These are phyloP conservation scores for Pichia sp. DNA, from an alignment of 1,139 yeast species.

Conservation along the genomic window DNA sequence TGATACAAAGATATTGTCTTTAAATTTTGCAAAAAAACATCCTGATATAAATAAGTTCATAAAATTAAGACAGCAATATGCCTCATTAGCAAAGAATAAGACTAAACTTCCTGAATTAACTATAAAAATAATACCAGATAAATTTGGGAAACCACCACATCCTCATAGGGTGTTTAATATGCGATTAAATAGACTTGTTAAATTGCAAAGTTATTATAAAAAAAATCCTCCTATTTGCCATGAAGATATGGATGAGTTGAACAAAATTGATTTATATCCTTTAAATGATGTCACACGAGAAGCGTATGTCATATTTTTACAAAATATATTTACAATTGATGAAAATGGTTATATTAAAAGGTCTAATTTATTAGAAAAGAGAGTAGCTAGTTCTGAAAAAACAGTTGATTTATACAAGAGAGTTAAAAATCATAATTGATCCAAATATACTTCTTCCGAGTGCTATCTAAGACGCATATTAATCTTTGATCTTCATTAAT, in stretches of 20 bases:
- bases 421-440: slow-evolving; percentile 1
- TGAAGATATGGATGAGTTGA: slow-evolving; percentile 16
- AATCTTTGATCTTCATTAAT: slow-evolving; percentile 1
- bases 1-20: background rate
- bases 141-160: slow-evolving; percentile 20
- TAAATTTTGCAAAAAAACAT: background rate
- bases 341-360: slow-evolving; percentile 9
- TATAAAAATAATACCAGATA: slow-evolving; percentile 14
- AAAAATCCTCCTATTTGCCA: slow-evolving; percentile 16
- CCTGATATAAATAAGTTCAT: background rate
- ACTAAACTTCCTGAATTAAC: slow-evolving; percentile 14
- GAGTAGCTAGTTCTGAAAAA: slow-evolving; percentile 5
- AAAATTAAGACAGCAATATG: slow-evolving; percentile 14
- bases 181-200: slow-evolving; percentile 12
- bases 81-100: slow-evolving; percentile 11
- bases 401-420: slow-evolving; percentile 10
- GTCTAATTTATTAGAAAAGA: slow-evolving; percentile 5
- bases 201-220: slow-evolving; percentile 11
- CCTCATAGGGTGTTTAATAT: slow-evolving; percentile 16
- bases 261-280: slow-evolving; percentile 10
- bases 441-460: slow-evolving; percentile 34
- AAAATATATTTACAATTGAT: slow-evolving; percentile 7
- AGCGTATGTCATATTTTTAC: slow-evolving; percentile 7
- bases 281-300: slow-evolving; percentile 8
- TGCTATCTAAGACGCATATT: slow-evolving; percentile 37